Percentiles rank a stretch among this genome's conserved stretches.
phyloP scores from a whole-genome alignment of 1,284 basidiomycete genomes.

The Termitomyces sp. region DNA sequence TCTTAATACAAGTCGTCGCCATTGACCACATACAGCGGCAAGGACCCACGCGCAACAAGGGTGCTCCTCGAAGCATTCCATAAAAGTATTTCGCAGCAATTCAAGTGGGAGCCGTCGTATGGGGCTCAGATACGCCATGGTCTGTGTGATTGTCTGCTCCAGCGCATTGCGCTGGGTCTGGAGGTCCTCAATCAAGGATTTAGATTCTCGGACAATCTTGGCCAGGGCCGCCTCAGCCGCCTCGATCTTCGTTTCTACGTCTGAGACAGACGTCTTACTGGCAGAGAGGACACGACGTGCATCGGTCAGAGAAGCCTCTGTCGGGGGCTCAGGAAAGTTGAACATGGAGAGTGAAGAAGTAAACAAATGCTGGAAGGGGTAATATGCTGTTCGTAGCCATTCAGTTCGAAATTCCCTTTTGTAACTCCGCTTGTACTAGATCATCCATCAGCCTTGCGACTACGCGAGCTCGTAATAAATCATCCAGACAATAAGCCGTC shows the following conservation, averaged over 20 bases:
- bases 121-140: constrained; percentile 60
- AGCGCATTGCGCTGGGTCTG: constrained; percentile 41
- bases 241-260: constrained; percentile 34
- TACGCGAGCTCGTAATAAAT: not conserved
- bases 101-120: constrained; percentile 63
- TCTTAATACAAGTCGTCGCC: constrained; percentile 55
- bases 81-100: constrained; percentile 60
- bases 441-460: not conserved
- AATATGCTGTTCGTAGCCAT: too few relatives aligned
- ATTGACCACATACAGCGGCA: constrained; percentile 55
- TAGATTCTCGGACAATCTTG: constrained; percentile 50
- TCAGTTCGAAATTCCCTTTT: constrained; percentile 10
- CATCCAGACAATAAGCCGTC: too few relatives aligned
- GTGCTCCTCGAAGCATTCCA: constrained; percentile 59
- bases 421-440: constrained; percentile 17
- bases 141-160: constrained; percentile 41
- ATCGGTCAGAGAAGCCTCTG: constrained; percentile 39
- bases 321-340: constrained; percentile 49
- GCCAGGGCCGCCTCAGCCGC: constrained; percentile 49
- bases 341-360: constrained; percentile 12
- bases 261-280: constrained; percentile 28
- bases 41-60: constrained; percentile 68
- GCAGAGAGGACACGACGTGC: constrained; percentile 39
- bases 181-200: constrained; percentile 47
- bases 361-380: constrained; percentile 7